Evolutionary conservation across 2,329 filamentous ascomycete species (phyloP).

Genomic region (Cadophora malorum): DNA sequence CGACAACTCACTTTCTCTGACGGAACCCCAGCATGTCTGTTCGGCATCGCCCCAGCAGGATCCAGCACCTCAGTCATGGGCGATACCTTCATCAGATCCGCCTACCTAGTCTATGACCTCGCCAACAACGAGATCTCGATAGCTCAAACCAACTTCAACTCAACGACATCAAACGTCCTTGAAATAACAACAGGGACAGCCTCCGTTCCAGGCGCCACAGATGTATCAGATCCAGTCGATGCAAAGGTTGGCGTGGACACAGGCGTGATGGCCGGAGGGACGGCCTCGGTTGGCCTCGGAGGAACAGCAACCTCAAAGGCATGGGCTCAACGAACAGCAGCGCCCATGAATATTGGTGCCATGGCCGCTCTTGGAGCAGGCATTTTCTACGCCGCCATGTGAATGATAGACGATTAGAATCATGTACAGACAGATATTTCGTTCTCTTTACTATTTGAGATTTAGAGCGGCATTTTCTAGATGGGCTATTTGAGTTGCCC

Average conservation of each 20-base stretch:
- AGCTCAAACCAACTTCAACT: constrained; percentile 70
- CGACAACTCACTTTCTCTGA: constrained; percentile 58
- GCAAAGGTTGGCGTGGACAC: constrained; percentile 49
- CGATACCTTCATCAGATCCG: constrained; percentile 76
- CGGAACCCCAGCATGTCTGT: constrained; percentile 65
- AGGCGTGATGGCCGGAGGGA: constrained; percentile 28
- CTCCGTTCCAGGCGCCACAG: constrained; percentile 60
- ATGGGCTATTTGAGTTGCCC: not conserved
- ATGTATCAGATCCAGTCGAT: constrained; percentile 55
- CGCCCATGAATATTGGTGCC: constrained; percentile 23
- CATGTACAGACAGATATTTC: not conserved
- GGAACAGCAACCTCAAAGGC: constrained; percentile 32
- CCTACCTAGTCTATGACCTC: constrained; percentile 78
- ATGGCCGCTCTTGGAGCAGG: constrained; percentile 31
- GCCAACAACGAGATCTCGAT: constrained; percentile 74
- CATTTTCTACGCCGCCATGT: constrained; percentile 39
- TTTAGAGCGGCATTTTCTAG: constrained; percentile 27
- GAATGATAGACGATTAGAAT: constrained; percentile 10
- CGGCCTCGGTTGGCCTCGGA: constrained; percentile 16
- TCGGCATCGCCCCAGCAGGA: constrained; percentile 68
- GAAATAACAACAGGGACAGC: constrained; percentile 60
- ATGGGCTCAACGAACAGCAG: constrained; percentile 19
- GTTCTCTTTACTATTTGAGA: not conserved
- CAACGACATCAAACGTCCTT: constrained; percentile 55
- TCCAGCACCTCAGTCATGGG: constrained; percentile 67